Evolutionary conservation across 1,284 basidiomycete species (phyloP).

Genomic region (Irpex sp.): DNA sequence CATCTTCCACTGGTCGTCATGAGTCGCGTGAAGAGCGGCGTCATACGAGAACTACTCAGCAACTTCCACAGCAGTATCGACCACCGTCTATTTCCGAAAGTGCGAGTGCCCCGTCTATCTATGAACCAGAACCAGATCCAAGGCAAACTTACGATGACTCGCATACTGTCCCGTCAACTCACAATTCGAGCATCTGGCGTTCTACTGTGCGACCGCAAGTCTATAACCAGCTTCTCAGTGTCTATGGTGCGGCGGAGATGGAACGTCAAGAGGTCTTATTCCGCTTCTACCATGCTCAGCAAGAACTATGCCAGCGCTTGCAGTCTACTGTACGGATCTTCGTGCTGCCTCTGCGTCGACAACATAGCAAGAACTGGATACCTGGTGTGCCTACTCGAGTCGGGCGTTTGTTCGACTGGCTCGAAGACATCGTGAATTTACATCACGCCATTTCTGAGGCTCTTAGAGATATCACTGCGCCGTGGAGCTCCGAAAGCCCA

Average conservation of each 20-base stretch:
- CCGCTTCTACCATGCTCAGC: conserved; percentile 68
- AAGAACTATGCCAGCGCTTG: conserved; percentile 62
- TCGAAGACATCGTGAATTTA: conserved; percentile 79
- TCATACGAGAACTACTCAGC: not conserved
- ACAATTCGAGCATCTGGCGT: conserved; percentile 19
- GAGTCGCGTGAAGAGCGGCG: not conserved
- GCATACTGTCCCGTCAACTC: not conserved
- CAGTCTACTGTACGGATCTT: conserved; percentile 65
- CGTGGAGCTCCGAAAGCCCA: conserved; percentile 24
- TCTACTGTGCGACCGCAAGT: conserved; percentile 22
- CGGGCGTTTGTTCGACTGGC: conserved; percentile 74
- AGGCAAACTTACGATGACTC: not conserved
- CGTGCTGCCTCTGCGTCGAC: conserved; percentile 69
- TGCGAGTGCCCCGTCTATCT: conserved; percentile 23
- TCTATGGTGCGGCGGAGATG: conserved; percentile 45
- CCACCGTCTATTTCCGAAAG: not conserved
- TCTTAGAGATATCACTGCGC: conserved; percentile 35
- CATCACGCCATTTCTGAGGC: conserved; percentile 61
- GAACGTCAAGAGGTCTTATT: conserved; percentile 67
- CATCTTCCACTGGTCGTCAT: not conserved
- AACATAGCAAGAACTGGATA: conserved; percentile 71
- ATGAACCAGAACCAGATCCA: conserved; percentile 16
- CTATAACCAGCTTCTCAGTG: conserved; percentile 23
- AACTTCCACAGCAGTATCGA: not conserved
- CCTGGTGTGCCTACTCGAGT: conserved; percentile 69